Base-by-base conservation (phyloP, 129 eudicot genomes). In the Cynara cardunculus region DNA sequence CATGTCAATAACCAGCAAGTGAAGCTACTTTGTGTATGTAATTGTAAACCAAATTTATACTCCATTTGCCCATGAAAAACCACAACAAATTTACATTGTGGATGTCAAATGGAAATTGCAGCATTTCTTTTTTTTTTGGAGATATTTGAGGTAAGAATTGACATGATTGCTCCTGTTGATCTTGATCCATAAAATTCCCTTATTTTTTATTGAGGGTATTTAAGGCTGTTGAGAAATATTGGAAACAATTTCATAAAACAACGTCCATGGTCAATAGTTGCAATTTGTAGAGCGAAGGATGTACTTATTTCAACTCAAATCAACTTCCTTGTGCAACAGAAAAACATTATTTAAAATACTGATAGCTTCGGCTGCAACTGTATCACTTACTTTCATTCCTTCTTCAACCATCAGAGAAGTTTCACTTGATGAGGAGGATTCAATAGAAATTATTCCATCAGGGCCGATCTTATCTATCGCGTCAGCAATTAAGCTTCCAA, bases 361-460 rank as follows among this genome's bases (percentile, higher is more conserved):
- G 22, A 18, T 46, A 4, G 62, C 19, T 53, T 53, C 7, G 22
- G 62, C 65, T 31, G n/a, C 32, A 70, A 19, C 12, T 37, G 66
- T 39, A 59, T 61, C 73, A 77, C 69, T 77, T 88, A 92, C 98
- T 97, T 91, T 92, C 97, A 94, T 91, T 87, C 98, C 98, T 87
- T 94, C 98, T 87, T 94, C 98, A 81, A 94, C 84, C 1, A 81
- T 74, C 37, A 94, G 81, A 79, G 83, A 87, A 74, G 98, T 94
- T 85, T 92, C 97, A 78, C 90, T 86, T 18, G 97, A 82, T 72
- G 92, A 85, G 32, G 99, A 94, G 34, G 92, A 79, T 84, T 94
- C 97, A 21, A 94, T 86, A 5, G 85, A 85, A 34, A 94, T 87
- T 44, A 94, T 88, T 28, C 99, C 99, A 86, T 94, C 96, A 59